A percentile compares a stretch with the other conserved stretches of the same genome.
These are phyloP conservation scores for Abrus precatorius DNA, from an alignment of 306 rosid genomes.

Conservation along the genomic window DNA sequence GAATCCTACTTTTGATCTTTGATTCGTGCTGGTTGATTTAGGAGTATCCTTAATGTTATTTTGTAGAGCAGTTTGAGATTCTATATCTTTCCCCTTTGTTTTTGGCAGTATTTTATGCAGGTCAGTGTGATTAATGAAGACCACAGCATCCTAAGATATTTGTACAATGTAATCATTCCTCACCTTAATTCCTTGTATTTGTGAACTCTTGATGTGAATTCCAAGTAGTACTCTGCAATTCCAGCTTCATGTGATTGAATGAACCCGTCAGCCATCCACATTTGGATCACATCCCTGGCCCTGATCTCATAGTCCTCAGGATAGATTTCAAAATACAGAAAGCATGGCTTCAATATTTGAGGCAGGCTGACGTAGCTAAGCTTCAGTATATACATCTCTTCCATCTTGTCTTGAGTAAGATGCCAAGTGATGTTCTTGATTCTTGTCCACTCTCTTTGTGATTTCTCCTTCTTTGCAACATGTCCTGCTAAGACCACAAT, in stretches of 20 bases:
- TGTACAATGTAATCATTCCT: constrained; percentile 32
- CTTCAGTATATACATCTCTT: background rate
- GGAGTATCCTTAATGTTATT: constrained; percentile 28
- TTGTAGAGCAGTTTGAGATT: constrained; percentile 43
- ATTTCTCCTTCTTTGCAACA: background rate
- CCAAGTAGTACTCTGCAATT: constrained; percentile 17
- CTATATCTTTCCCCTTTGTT: constrained; percentile 17
- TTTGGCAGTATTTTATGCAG: constrained; percentile 29
- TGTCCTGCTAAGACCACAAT: background rate
- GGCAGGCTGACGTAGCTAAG: constrained; percentile 29
- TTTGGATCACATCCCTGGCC: background rate
- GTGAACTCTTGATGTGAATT: constrained; percentile 40
- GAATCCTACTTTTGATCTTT: constrained; percentile 70
- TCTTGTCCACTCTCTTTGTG: background rate
- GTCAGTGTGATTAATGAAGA: constrained; percentile 40
- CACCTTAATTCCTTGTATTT: background rate
- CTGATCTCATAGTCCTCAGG: constrained; percentile 4
- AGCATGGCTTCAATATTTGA: background rate
- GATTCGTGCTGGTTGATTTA: constrained; percentile 30
- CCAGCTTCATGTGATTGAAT: background rate
- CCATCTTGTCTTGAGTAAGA: background rate
- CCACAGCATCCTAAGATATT: constrained; percentile 48
- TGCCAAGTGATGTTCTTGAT: background rate
- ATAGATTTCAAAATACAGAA: constrained; percentile 14
- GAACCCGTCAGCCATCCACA: constrained; percentile 34